Conservation (phyloP, 441 rosid genomes). For the Gossypium trilobum region DNA sequence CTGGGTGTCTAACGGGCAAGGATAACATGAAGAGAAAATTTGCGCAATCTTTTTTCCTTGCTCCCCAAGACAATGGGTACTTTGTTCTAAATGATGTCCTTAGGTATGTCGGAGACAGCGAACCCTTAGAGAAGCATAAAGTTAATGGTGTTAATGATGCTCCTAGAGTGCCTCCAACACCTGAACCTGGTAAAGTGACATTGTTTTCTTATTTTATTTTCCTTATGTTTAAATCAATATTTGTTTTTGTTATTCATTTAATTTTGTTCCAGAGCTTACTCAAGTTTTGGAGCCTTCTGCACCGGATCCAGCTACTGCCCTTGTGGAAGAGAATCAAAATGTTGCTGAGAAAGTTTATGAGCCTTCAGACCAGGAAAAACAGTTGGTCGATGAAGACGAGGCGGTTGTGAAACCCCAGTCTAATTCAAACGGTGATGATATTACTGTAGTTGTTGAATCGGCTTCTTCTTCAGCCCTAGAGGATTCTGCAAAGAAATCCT, state of each 20-base stretch:
- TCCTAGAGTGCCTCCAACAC: constrained; percentile 21
- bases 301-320: constrained; percentile 24
- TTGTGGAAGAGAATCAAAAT: constrained; percentile 27
- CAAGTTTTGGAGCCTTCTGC: constrained; percentile 35
- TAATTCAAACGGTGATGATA: constrained; percentile 26
- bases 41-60: constrained; percentile 61
- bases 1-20: constrained; percentile 52
- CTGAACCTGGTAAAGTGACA: constrained; percentile 28
- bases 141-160: constrained; percentile 21
- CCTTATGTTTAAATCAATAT: not conserved
- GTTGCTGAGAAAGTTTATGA: constrained; percentile 25
- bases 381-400: constrained; percentile 27
- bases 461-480: constrained; percentile 31
- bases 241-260: not conserved
- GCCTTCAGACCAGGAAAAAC: constrained; percentile 25
- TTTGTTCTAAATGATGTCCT: constrained; percentile 57
- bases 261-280: constrained; percentile 26
- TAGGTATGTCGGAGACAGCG: constrained; percentile 42
- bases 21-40: constrained; percentile 49
- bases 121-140: constrained; percentile 26
- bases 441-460: constrained; percentile 30
- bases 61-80: constrained; percentile 57
- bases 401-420: constrained; percentile 25
- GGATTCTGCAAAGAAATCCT: constrained; percentile 48
- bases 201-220: not conserved